phyloP scores from a whole-genome alignment of 305 asterid genomes.

The Plantago rigida region DNA sequence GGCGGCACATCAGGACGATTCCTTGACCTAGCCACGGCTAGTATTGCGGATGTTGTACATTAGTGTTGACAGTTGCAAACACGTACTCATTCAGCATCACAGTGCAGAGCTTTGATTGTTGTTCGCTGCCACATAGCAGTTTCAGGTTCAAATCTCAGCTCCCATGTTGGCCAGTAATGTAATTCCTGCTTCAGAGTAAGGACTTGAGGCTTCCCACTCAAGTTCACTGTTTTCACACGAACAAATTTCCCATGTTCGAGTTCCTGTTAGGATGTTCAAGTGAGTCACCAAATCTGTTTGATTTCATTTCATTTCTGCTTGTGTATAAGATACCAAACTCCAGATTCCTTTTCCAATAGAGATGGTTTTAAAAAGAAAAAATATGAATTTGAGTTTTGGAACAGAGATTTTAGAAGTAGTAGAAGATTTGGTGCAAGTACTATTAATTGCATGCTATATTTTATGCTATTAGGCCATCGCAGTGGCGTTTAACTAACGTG shows the following conservation, averaged over 20 bases:
- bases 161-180: conserved; percentile 99
- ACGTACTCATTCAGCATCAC: conserved; percentile 2
- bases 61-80: not conserved
- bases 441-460: not conserved
- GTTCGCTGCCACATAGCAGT: conserved; percentile 73
- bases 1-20: too few species aligned
- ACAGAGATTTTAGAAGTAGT: not conserved
- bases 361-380: too few species aligned
- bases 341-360: too few species aligned
- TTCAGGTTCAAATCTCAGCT: conserved; percentile 72
- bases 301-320: conserved; percentile 34
- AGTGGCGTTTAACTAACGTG: too few species aligned
- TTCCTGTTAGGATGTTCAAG: conserved; percentile 36
- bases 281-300: not conserved
- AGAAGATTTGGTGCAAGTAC: not conserved
- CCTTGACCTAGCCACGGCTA: too few species aligned
- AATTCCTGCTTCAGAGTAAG: conserved; percentile 90
- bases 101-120: conserved; percentile 48
- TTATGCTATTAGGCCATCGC: too few species aligned
- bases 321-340: not conserved
- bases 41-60: not conserved
- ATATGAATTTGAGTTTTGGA: too few species aligned
- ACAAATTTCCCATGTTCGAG: conserved; percentile 80
- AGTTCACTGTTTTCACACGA: conserved; percentile 71
- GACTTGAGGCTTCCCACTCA: conserved; percentile 88